Evolutionary conservation across 108 stramenopile species (phyloP), one percentile per base, ranked within the genome.

Genomic region (Stephanodiscus triporus): DNA sequence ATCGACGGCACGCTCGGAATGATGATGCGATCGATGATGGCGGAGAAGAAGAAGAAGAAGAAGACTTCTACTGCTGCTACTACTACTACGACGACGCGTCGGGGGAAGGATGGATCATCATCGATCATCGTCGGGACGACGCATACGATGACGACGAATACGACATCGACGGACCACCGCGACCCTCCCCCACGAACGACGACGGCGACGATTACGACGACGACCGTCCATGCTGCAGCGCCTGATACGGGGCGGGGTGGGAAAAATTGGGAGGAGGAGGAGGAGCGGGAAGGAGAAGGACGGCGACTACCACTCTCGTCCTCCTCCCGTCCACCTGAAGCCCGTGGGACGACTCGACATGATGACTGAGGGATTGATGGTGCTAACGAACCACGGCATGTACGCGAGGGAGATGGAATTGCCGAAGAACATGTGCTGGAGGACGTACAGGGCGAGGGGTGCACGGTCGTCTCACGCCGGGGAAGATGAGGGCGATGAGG

Each of bases 301-400:
- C n/a, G n/a, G n/a, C n/a, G n/a, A n/a, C n/a, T n/a, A n/a, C n/a
- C n/a, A n/a, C n/a, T n/a, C n/a, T n/a, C n/a, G n/a, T n/a, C n/a
- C n/a, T n/a, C 36, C 66, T 9, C 72, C 70, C 4, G 75, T 68
- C 1, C 91, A 90, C 79, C 67, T 91, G 13, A 94, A 90, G n/a
- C 85, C 89, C 26, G 83, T 94, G 51, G 90, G 93, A 26, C 68
- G 90, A 53, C 66, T 94, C 14, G 93, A 94, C 66, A 90, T 91
- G 78, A 83, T 82, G 57, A 90, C 93, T 11, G 90, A 91, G 77
- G 93, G 93, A 23, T 71, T 94, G 13, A 84, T 91, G 50, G 68
- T 94, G 20, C 69, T 94, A 17, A 91, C 93, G 29, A 91, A 91
- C 70, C 84, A 89, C 68, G 90, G 90, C 23, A 63, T 73, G 9